A percentile compares a stretch with the other conserved stretches of the same genome.
Conservation (phyloP, 805 yeast species). For the Ogataea paradorogensis region DNA sequence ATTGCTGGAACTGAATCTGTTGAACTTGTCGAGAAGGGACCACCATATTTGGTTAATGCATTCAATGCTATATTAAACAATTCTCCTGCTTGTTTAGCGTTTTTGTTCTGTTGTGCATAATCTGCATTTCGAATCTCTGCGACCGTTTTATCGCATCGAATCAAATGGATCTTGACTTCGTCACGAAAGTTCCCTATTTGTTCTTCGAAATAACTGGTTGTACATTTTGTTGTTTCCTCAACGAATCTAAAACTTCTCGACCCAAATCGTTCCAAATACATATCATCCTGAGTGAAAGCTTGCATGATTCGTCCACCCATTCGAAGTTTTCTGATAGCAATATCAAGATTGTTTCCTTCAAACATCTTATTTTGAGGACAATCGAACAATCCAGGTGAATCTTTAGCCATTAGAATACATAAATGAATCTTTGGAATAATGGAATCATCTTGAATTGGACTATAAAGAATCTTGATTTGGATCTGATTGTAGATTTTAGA, state of each 20-base stretch:
- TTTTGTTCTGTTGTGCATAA: conserved; percentile 79
- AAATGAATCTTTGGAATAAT: conserved; percentile 72
- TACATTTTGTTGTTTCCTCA: conserved; percentile 58
- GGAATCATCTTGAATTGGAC: conserved; percentile 39
- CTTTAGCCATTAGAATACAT: conserved; percentile 71
- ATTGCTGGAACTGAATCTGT: conserved; percentile 49
- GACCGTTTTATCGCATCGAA: conserved; percentile 63
- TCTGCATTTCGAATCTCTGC: conserved; percentile 74
- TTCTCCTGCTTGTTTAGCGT: conserved; percentile 72
- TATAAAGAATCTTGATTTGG: conserved; percentile 38
- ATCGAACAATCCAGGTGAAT: conserved; percentile 69
- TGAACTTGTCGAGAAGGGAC: conserved; percentile 42
- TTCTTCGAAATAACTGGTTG: conserved; percentile 46
- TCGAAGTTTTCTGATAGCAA: conserved; percentile 70
- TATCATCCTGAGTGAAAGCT: conserved; percentile 87
- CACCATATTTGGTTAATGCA: conserved; percentile 57
- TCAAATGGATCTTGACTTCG: conserved; percentile 74
- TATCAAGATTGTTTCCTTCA: conserved; percentile 63
- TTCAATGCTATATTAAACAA: conserved; percentile 77
- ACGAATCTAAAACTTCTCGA: conserved; percentile 70
- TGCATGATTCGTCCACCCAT: conserved; percentile 86
- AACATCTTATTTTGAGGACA: conserved; percentile 49
- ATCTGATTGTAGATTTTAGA: conserved; percentile 17
- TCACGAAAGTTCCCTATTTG: conserved; percentile 32
- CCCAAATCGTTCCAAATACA: conserved; percentile 75